Evolutionary conservation across 1,284 basidiomycete species (phyloP).

Genomic region (Heterobasidion irregulare): DNA sequence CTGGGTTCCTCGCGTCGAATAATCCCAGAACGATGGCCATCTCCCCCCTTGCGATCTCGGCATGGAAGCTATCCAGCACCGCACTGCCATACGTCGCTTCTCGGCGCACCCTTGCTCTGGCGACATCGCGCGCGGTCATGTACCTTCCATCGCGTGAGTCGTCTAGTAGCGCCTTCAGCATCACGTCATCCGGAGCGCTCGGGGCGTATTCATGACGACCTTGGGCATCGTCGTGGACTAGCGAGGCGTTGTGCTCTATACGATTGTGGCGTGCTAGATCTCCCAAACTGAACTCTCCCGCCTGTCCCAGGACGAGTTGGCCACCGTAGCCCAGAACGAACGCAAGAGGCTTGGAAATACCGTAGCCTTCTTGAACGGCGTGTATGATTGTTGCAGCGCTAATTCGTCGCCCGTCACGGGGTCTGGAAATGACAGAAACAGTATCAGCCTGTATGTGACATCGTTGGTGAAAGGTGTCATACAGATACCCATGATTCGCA

Average conservation of each 20-base stretch:
- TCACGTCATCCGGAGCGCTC: slow-evolving; percentile 8
- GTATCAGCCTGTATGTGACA: neutral
- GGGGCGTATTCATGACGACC: slow-evolving; percentile 20
- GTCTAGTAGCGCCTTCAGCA: slow-evolving; percentile 17
- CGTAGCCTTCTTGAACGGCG: slow-evolving; percentile 18
- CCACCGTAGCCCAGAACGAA: slow-evolving; percentile 17
- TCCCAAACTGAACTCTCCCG: slow-evolving; percentile 14
- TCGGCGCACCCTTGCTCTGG: slow-evolving; percentile 17
- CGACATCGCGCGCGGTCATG: slow-evolving; percentile 21
- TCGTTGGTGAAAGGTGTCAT: neutral
- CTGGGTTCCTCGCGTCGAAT: slow-evolving; percentile 14
- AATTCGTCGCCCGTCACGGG: slow-evolving; percentile 20
- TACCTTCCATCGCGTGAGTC: slow-evolving; percentile 10
- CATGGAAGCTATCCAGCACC: slow-evolving; percentile 18
- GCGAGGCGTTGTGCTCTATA: slow-evolving; percentile 27
- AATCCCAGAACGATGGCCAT: slow-evolving; percentile 20
- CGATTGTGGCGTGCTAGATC: slow-evolving; percentile 24
- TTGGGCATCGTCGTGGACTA: slow-evolving; percentile 21
- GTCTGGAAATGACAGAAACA: slow-evolving; percentile 1
- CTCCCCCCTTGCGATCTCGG: slow-evolving; percentile 25
- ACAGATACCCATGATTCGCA: slow-evolving; percentile 37
- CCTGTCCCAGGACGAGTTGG: slow-evolving; percentile 15
- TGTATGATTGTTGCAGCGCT: slow-evolving; percentile 12
- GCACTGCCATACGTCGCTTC: slow-evolving; percentile 11
- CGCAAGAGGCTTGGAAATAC: slow-evolving; percentile 18